Base-by-base conservation (phyloP, 768 basidiomycete genomes). In the Amanita pallidorosea region DNA sequence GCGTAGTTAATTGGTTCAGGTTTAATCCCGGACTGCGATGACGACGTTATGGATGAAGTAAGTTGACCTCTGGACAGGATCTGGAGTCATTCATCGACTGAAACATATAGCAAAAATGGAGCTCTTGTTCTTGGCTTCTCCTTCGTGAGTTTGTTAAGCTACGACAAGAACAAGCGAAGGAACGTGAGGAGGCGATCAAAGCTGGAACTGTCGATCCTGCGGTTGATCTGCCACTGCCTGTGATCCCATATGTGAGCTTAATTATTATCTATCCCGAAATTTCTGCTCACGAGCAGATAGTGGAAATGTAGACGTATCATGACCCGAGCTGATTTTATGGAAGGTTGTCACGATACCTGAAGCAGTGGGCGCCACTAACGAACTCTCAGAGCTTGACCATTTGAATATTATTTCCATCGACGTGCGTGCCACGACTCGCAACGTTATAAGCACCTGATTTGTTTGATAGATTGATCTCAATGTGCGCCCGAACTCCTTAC, bases 41-140 rank as follows among this genome's bases (percentile, higher is more conserved):
- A 88, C 65, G 85, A 88, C 59, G 80, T 88, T 52, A 88, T 88
- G 89, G 90, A 92, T 64, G 91, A 91, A 73, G 86, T 86, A 57
- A 55, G 70, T 46, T 55, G 51, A 41, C 25, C 41, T 11, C 54
- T 40, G 1, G 33, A 13, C 42, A 12, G 3, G 35, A 34, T 7
- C 51, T 44, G 31, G 11, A 52, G 40, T 18, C 25, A 23, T 36
- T 12, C 9, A 36, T 41, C 11, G 44, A 17, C 18, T 27, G 47
- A 8, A 18, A 40, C 44, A 53, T 20, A 4, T 25, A 82, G 80
- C 84, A 87, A 80, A 86, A 85, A 77, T 85, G 83, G 80, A 80
- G 77, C 57, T 81, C 81, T 37, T 88, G 88, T 59, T 85, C 87
- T 15, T 90, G 88, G 86, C 70, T 88, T 2, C 73, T 88, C 2